Base-by-base conservation (phyloP, 352 stramenopile species). In the Thalassiosira livingstoniorum region DNA sequence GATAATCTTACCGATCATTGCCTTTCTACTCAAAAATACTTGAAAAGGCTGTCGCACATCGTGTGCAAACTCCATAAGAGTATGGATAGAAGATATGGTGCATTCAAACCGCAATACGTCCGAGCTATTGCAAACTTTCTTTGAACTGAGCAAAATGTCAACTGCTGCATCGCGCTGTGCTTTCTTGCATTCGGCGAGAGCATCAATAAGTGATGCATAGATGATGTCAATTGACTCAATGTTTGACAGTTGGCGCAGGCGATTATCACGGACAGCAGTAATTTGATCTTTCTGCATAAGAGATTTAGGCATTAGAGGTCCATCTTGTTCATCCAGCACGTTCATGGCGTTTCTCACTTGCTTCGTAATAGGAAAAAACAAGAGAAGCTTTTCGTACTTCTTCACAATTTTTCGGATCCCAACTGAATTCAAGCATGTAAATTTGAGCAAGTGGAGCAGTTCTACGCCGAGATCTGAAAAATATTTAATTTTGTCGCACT, bases 351-450 rank as follows among this genome's bases (percentile, higher is more conserved):
- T 23, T n/a, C 27, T 15, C 11, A 55, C 63, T 35, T 72, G 27
- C 57, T 32, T 71, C 39, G 61, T 43, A 29, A 74, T 10, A 53
- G 75, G 29, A 51, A 74, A 78, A 18, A 45, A 47, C 42, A 69
- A 45, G 23, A 86, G 68, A 27, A 83, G 68, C 57, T 92, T 92
- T 32, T 87, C 77, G 55, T 90, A 86, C 43, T 92, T 92, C 34
- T 92, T 92, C 5, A 86, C 62, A 51, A 92, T 90, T 67, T 92
- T 92, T 47, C 85, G 63, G 27, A 88, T 79, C 4, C 71, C 73
- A 1, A 88, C 77, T 37, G 75, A 54, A 75, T 92, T 92, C 10
- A 92, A n/a, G 47, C 80, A 87, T 43, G 87, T 86, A 68, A 85
- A 92, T 77, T 80, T 75, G 7, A 92, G 64, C 1, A 92, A 57